These are phyloP conservation scores for Macrotyloma uniflorum DNA, from an alignment of 306 rosid genomes.

Conservation along the genomic window DNA sequence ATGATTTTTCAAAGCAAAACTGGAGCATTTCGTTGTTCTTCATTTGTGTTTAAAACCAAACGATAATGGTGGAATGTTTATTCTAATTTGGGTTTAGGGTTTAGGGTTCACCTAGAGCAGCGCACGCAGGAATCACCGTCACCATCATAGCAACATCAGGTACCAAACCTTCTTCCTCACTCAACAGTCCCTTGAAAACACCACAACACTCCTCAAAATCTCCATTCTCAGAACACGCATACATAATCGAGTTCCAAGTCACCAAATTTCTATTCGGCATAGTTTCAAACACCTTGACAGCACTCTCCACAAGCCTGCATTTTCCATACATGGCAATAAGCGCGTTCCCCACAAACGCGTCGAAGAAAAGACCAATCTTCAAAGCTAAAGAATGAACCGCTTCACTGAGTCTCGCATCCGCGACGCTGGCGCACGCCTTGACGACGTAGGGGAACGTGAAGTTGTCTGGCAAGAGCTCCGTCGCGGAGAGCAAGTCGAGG, in stretches of 20 bases:
- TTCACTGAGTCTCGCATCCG: constrained; percentile 51
- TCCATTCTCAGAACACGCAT: constrained; percentile 63
- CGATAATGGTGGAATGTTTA: too few relatives aligned
- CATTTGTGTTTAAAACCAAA: too few relatives aligned
- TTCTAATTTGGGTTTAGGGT: too few relatives aligned
- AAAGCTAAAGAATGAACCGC: constrained; percentile 67
- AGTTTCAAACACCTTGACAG: constrained; percentile 57
- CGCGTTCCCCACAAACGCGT: constrained; percentile 76
- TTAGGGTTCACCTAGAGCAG: constrained; percentile 53
- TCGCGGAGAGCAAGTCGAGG: constrained; percentile 46
- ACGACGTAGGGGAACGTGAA: constrained; percentile 73
- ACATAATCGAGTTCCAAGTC: constrained; percentile 80
- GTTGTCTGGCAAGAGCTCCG: constrained; percentile 68
- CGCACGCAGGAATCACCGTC: constrained; percentile 65
- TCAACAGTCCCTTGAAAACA: constrained; percentile 51
- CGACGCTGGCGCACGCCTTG: constrained; percentile 65
- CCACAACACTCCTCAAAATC: constrained; percentile 44
- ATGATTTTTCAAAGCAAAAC: too few relatives aligned
- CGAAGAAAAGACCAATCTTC: constrained; percentile 56
- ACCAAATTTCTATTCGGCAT: constrained; percentile 71
- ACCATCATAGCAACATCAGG: constrained; percentile 82
- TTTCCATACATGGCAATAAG: constrained; percentile 72
- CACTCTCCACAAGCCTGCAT: constrained; percentile 52
- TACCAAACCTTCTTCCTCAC: constrained; percentile 45
- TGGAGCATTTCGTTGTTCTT: too few relatives aligned